Base-by-base conservation (phyloP, 495 filamentous ascomycete genomes). In the Neurospora sp. region DNA sequence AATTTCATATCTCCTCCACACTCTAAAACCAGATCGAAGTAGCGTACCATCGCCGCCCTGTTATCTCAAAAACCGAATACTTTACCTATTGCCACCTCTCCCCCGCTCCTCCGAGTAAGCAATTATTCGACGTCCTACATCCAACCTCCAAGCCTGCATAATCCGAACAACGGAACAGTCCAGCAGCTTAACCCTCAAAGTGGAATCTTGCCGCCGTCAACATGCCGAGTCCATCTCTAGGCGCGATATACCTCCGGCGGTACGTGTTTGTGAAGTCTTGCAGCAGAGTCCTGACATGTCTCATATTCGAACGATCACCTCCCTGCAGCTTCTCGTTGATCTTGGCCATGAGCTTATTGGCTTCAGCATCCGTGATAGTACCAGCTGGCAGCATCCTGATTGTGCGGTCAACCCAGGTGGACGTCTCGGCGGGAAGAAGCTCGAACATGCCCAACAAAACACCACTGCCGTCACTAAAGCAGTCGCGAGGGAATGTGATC, bases 211-310 rank as follows among this genome's bases (percentile, higher is more conserved):
- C 88, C 9, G 93, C 93, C 82, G 96, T 93, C 48, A 98, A 81
- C 75, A 92, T 86, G 8, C 94, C 94, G 54, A 98, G 85, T 5
- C 94, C 94, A 77, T 97, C 94, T 72, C 94, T 83, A n/a, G 94
- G 94, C 27, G 94, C 94, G 14, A 99, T 92, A 81, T 99, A 97
- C 76, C 97, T 87, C 76, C 96, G 85, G 48, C 96, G 90, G 80
- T 98, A 99, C 44, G 88, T 91, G 77, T 94, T 97, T 8, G 96
- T 97, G 79, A 99, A 99, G 82, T 99, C 93, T 86, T 98, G 96
- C 42, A 99, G 86, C 4, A 97, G 87, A 41, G 88, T 88, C 27
- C 96, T 88, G 48, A 99, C 91, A 82, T 92, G 92, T 69, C 93
- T 85, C n/a, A 91, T 74, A 31, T 83, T 82, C 6, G 84, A 80